Base-by-base conservation (phyloP, 2,329 filamentous ascomycete genomes). In the Epichloe aotearoae region DNA sequence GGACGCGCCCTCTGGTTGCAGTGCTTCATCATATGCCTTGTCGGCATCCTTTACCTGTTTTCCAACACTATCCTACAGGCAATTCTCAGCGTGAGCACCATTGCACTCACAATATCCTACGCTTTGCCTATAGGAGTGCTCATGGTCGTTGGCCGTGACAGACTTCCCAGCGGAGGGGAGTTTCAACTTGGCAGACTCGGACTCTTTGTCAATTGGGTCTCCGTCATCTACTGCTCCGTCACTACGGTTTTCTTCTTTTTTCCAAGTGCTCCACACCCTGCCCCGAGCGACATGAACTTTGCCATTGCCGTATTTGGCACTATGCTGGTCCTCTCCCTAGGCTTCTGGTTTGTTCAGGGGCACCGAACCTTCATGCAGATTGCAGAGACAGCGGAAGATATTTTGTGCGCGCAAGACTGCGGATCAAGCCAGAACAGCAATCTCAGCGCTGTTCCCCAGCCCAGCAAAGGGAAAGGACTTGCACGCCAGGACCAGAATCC, bases 21-120 rank as follows among this genome's bases (percentile, higher is more conserved):
- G 55, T 73, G 74, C 1, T 58, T 63, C n/a, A 58, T 69, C 45
- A 62, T 67, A 48, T 59, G 57, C 5, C 51, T 69, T 10, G 68
- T 81, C 8, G 77, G 77, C n/a, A 57, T 80, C 2, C 66, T 81
- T 0, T 79, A 79, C 55, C 69, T 75, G 1, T 79, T 78, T 51
- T 68, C 76, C 43, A 69, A 68, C 46, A 75, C 75, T 0, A 75
- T 77, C 0, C 68, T 79, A 12, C 65, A 73, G 40, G 75, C 76
- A 15, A 73, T 79, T 46, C 63, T 78, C 19, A 74, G 72, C 54
- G 75, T 78, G 54, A 76, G 74, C 63, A 78, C 75, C 11, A 77
- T 79, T 50, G 74, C 75, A 1, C 65, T 79, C 1, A 79, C 75
- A 2, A 68, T 79, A 3, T 79, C 66, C 0, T 69, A 69, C 44